Evolutionary conservation across 73 alveolate genomes (phyloP), one percentile per base, ranked within the genome.

Genomic region (Uronychia binucleata): DNA sequence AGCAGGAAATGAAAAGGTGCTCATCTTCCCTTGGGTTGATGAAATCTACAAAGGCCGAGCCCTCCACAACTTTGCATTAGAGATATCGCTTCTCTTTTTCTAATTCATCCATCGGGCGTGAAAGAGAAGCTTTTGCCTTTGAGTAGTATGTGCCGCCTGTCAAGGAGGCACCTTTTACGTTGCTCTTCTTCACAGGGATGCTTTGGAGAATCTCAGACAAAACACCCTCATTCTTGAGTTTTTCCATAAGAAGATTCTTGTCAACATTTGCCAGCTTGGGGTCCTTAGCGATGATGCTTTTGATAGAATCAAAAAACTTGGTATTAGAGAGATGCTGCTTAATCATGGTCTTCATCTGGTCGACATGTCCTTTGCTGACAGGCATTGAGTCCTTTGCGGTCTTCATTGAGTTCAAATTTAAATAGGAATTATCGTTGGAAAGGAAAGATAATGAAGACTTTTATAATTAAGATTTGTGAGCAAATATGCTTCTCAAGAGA

Each of bases 21-120:
- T 81, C 90, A 58, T 83, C 93, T 30, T 88, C 94, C 31, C 60
- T 60, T 11, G 91, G 83, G 60, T 60, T 34, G 57, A 92, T 74
- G 58, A 84, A 92, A 58, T 92, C 97, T 14, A 92, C 85, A 75
- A 92, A 89, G n/a, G 97, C 94, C 31, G 89, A 78, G 0, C 91
- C 86, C n/a, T 85, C 77, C 25, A 75, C 86, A 32, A 92, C 80
- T 77, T 89, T 88, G 29, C 77, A 35, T 14, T 34, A 28, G 27
- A 92, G 85, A 85, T 88, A 92, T 82, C 86, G 77, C 35, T 86
- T 91, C n/a, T 75, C 33, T 34, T 67, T 84, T 82, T 80, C 80
- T 81, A 60, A 30, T 75, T 67, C 28, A 8, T 57, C 78, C 34
- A 33, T 79, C 19, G 32, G 57, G 25, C 35, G 74, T 1, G 75